phyloP scores from a whole-genome alignment of 345 rosid genomes.

The Gossypium rotundifolium region DNA sequence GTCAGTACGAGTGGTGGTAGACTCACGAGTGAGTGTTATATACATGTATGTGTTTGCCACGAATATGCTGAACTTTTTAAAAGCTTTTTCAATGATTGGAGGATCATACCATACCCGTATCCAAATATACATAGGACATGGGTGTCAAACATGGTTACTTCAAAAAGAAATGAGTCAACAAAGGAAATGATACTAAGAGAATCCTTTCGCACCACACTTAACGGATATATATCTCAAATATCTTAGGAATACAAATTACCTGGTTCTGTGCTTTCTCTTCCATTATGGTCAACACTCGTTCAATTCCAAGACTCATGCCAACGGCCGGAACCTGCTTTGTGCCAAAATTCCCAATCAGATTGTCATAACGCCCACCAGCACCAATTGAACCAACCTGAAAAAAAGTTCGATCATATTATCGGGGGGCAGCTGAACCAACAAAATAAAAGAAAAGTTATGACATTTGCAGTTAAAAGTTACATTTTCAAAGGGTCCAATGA shows the following conservation, averaged over 20 bases:
- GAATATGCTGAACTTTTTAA: too few relatives aligned
- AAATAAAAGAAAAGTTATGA: neutral
- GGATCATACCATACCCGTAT: neutral
- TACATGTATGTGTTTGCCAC: too few relatives aligned
- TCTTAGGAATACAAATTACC: constrained; percentile 24
- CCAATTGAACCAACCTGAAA: constrained; percentile 89
- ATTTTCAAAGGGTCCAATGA: neutral
- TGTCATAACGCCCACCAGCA: constrained; percentile 94
- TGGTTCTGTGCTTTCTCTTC: constrained; percentile 67
- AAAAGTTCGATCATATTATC: neutral
- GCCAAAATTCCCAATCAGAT: constrained; percentile 87
- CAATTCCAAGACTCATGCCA: constrained; percentile 92
- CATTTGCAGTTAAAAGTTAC: neutral
- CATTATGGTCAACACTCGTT: constrained; percentile 82
- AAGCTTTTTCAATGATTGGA: neutral
- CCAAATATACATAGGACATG: neutral
- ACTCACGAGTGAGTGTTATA: too few relatives aligned
- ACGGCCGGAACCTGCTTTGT: constrained; percentile 85
- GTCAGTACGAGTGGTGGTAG: neutral
- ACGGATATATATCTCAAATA: neutral
- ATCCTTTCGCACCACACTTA: neutral
- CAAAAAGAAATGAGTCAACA: too few relatives aligned
- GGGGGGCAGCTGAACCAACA: neutral
- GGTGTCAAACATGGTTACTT: neutral
- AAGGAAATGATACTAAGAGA: too few relatives aligned